Conservation (phyloP, 768 basidiomycete genomes). For the Hericium rajendrae region DNA sequence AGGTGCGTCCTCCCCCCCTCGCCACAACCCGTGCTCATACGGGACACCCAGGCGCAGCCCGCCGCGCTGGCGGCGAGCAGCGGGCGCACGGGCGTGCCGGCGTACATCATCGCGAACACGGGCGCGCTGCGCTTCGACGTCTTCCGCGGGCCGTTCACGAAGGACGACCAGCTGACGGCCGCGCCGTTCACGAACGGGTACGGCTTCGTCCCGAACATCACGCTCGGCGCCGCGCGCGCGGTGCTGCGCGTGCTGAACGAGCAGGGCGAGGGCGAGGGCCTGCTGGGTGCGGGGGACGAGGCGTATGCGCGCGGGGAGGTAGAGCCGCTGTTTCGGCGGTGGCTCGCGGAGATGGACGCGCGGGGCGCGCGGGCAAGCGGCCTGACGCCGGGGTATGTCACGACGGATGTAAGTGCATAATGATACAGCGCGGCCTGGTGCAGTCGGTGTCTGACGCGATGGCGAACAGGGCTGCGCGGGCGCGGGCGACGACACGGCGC, state of each 20-base stretch:
- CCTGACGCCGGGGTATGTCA: constrained; percentile 70
- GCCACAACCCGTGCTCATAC: constrained; percentile 7
- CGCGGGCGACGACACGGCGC: constrained; percentile 62
- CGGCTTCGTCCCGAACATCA: constrained; percentile 48
- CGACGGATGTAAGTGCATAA: constrained; percentile 50
- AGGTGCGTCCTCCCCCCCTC: constrained; percentile 21
- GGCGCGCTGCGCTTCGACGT: constrained; percentile 59
- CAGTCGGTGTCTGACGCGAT: background rate
- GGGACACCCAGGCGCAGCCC: constrained; percentile 37
- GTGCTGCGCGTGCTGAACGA: constrained; percentile 47
- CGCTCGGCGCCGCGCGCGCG: constrained; percentile 37
- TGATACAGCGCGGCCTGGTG: background rate
- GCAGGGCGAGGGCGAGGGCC: constrained; percentile 30
- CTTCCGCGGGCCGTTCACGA: constrained; percentile 61
- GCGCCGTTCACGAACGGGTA: constrained; percentile 63
- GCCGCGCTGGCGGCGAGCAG: constrained; percentile 53
- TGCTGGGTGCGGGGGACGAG: constrained; percentile 26
- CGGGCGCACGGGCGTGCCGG: constrained; percentile 46
- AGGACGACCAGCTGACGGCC: constrained; percentile 71
- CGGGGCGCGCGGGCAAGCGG: constrained; percentile 30
- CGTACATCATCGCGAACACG: constrained; percentile 55
- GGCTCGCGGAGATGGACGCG: constrained; percentile 50
- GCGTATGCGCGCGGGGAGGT: constrained; percentile 42
- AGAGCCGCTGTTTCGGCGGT: constrained; percentile 37
- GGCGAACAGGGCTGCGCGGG: constrained; percentile 54